Conservation (phyloP, 2,329 filamentous ascomycete species). For the Fusarium sp. region DNA sequence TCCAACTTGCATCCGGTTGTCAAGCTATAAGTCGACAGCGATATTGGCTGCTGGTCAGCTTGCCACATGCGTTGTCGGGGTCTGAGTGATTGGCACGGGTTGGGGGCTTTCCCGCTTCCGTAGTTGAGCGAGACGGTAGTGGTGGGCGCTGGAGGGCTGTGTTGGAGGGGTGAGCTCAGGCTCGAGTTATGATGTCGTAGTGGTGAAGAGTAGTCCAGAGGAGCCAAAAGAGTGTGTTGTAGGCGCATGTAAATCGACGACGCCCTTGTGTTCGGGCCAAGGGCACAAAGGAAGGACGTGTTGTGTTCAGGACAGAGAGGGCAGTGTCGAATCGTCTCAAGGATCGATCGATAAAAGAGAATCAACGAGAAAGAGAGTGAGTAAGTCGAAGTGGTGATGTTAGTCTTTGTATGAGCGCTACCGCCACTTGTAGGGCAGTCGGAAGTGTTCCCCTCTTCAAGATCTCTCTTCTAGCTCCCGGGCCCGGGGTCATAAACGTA, state of each 20-base stretch:
- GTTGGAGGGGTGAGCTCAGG: slow-evolving; percentile 37
- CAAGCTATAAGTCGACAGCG: slow-evolving; percentile 43
- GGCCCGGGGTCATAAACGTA: slow-evolving; percentile 45
- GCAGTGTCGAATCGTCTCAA: slow-evolving; percentile 25
- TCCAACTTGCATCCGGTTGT: slow-evolving; percentile 36
- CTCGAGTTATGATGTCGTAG: slow-evolving; percentile 37
- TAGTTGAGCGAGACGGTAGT: slow-evolving; percentile 41
- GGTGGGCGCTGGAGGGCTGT: slow-evolving; percentile 40
- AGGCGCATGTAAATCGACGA: slow-evolving; percentile 32
- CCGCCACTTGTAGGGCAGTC: slow-evolving; percentile 36
- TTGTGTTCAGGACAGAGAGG: slow-evolving; percentile 31
- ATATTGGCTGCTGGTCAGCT: slow-evolving; percentile 41
- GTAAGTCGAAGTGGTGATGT: slow-evolving; percentile 36
- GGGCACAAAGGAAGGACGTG: slow-evolving; percentile 35
- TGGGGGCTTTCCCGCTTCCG: slow-evolving; percentile 46
- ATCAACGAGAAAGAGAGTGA: slow-evolving; percentile 38
- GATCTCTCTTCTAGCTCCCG: slow-evolving; percentile 43
- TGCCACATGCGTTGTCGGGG: slow-evolving; percentile 43
- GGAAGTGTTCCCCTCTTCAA: slow-evolving; percentile 39
- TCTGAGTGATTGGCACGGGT: slow-evolving; percentile 41
- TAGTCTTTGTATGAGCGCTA: slow-evolving; percentile 41
- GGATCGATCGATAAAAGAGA: slow-evolving; percentile 17
- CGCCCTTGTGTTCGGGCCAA: slow-evolving; percentile 20
- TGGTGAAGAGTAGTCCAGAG: slow-evolving; percentile 40
- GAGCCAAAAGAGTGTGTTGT: slow-evolving; percentile 44